A percentile compares a stretch with the other conserved stretches of the same genome.
Evolutionary conservation across 306 rosid genomes (phyloP).

Genomic region (Cucumis cinereus): DNA sequence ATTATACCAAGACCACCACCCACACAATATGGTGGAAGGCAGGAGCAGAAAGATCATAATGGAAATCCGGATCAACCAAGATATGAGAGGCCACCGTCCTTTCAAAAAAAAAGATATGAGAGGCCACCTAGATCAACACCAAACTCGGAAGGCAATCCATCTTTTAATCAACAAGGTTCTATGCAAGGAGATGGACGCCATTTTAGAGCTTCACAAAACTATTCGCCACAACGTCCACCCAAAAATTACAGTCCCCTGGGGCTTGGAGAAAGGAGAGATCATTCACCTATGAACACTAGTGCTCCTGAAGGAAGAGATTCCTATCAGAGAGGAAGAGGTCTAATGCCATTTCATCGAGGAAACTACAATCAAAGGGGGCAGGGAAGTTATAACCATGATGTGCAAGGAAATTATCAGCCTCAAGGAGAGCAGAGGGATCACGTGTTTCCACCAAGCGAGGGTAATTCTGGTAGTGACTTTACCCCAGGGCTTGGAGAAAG

Average conservation of each 20-base stretch:
- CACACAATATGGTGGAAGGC: constrained; percentile 57
- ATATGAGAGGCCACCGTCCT: no score
- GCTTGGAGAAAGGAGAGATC: constrained; percentile 38
- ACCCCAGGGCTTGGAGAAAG: constrained; percentile 38
- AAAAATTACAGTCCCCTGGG: constrained; percentile 31
- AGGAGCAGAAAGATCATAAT: constrained; percentile 21
- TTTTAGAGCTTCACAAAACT: constrained; percentile 33
- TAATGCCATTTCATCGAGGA: constrained; percentile 35
- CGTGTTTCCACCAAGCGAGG: no score
- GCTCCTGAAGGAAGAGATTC: background rate
- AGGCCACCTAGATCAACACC: constrained; percentile 21
- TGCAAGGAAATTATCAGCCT: constrained; percentile 18
- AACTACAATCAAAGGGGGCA: constrained; percentile 23
- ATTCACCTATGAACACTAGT: constrained; percentile 7
- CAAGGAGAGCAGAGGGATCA: no score
- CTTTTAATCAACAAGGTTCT: constrained; percentile 25
- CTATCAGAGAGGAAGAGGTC: constrained; percentile 19
- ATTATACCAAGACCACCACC: constrained; percentile 87
- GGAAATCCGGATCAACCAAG: constrained; percentile 28
- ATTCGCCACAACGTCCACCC: constrained; percentile 19
- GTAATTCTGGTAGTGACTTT: no score
- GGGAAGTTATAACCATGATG: constrained; percentile 18
- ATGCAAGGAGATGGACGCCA: constrained; percentile 41
- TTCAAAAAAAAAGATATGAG: constrained; percentile 21
- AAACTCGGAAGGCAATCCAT: constrained; percentile 29